Evolutionary conservation across 2,329 filamentous ascomycete genomes (phyloP).

Genomic region (Trichoderma polysporum): DNA sequence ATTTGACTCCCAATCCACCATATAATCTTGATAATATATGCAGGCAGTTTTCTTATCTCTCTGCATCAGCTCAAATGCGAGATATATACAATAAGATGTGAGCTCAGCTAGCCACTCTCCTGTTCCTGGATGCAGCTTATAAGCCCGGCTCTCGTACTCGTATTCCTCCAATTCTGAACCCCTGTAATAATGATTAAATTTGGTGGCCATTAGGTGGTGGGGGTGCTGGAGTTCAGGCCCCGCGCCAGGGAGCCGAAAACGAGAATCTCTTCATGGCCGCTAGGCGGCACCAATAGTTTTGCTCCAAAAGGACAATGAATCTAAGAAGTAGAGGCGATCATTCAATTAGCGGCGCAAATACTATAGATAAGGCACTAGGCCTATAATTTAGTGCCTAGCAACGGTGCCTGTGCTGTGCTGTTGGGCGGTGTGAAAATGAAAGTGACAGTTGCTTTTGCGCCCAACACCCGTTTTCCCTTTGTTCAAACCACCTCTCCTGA

Average conservation of each 20-base stretch:
- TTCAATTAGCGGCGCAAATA: not conserved
- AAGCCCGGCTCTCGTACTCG: constrained; percentile 8
- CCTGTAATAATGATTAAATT: not conserved
- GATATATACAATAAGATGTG: too few species aligned
- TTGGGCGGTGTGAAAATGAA: constrained; percentile 17
- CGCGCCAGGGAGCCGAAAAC: constrained; percentile 8
- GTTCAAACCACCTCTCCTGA: not conserved
- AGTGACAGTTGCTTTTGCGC: constrained; percentile 9
- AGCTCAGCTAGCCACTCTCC: too few species aligned
- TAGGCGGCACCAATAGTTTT: not conserved
- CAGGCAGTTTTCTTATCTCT: too few species aligned
- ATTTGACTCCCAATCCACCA: too few species aligned
- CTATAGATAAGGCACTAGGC: not conserved
- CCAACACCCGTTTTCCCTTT: constrained; percentile 1
- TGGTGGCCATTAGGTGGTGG: not conserved
- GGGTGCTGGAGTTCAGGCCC: not conserved
- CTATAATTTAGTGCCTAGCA: not conserved
- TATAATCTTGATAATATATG: too few species aligned
- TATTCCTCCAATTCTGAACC: not conserved
- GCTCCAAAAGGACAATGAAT: not conserved
- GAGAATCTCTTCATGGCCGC: not conserved
- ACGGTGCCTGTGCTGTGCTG: constrained; percentile 4
- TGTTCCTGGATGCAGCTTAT: too few species aligned
- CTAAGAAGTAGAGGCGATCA: not conserved
- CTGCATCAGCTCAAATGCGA: too few species aligned